These are phyloP conservation scores for Erysimum cheiri DNA, from an alignment of 441 rosid genomes.

Conservation along the genomic window DNA sequence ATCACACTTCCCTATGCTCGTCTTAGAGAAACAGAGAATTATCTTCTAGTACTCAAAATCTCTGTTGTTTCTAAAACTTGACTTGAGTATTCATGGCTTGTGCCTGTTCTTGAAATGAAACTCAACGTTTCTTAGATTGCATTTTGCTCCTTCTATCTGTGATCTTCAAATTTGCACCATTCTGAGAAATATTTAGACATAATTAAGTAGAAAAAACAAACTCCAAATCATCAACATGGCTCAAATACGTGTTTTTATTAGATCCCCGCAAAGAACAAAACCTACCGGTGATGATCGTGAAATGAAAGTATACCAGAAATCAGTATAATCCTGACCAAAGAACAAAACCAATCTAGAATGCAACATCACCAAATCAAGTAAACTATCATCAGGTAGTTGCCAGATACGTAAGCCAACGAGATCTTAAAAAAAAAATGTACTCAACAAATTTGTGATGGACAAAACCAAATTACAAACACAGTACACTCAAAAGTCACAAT, in stretches of 20 bases:
- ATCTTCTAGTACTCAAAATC: background rate
- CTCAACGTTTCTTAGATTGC: slow-evolving; percentile 49
- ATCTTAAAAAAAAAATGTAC: background rate
- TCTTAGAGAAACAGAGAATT: background rate
- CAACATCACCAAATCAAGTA: slow-evolving; percentile 1
- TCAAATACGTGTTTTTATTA: background rate
- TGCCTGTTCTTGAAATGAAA: slow-evolving; percentile 61
- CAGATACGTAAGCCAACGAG: slow-evolving; percentile 16
- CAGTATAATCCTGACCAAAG: background rate
- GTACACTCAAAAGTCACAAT: slow-evolving; percentile 9
- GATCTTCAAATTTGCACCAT: slow-evolving; percentile 62
- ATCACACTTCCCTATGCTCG: slow-evolving; percentile 4
- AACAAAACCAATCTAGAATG: slow-evolving; percentile 13
- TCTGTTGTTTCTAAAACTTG: background rate
- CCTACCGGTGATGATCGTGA: background rate
- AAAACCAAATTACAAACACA: slow-evolving; percentile 4
- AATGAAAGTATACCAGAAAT: background rate
- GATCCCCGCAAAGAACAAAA: background rate
- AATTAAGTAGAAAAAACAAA: background rate
- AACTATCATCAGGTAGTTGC: background rate
- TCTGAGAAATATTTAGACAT: slow-evolving; percentile 40
- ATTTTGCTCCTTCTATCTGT: slow-evolving; percentile 61
- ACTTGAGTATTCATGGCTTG: slow-evolving; percentile 9
- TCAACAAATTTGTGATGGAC: slow-evolving; percentile 9
- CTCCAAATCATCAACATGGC: slow-evolving; percentile 5